These are phyloP conservation scores for Pyrenochaeta sp. DNA, from an alignment of 2,329 filamentous ascomycete genomes.

Conservation along the genomic window DNA sequence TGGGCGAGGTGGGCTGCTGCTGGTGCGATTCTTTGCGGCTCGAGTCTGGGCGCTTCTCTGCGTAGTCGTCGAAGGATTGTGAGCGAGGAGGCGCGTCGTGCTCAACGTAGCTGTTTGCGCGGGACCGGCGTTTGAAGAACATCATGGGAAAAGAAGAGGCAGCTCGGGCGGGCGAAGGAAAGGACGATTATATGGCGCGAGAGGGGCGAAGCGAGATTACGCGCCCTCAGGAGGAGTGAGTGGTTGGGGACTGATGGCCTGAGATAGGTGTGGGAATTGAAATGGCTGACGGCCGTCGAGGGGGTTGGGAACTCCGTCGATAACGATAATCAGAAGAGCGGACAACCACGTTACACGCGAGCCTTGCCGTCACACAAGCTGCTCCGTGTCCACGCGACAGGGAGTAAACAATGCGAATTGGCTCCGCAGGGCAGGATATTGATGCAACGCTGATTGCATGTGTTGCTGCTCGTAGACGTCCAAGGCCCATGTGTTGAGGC, in stretches of 20 bases:
- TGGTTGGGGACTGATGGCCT: slow-evolving; percentile 22
- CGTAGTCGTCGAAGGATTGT: slow-evolving; percentile 51
- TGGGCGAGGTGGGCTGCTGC: slow-evolving; percentile 37
- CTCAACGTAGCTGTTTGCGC: slow-evolving; percentile 59
- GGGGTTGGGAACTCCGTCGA: slow-evolving; percentile 23
- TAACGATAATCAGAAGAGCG: not conserved
- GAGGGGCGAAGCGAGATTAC: slow-evolving; percentile 25
- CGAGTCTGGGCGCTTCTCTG: slow-evolving; percentile 51
- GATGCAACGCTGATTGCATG: not conserved
- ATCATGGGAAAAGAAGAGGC: slow-evolving; percentile 46
- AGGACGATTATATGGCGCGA: slow-evolving; percentile 34
- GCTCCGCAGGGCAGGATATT: not conserved
- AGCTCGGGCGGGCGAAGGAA: slow-evolving; percentile 24
- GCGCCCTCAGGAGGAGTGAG: slow-evolving; percentile 19
- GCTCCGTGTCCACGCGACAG: not conserved
- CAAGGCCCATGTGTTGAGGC: too few relatives aligned
- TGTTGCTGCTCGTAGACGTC: not conserved
- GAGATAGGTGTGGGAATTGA: slow-evolving; percentile 17
- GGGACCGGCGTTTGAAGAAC: slow-evolving; percentile 61
- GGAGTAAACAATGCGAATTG: slow-evolving; percentile 7
- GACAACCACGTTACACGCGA: slow-evolving; percentile 9
- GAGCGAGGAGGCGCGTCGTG: slow-evolving; percentile 53
- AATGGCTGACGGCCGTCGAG: slow-evolving; percentile 24
- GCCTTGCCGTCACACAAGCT: slow-evolving; percentile 4
- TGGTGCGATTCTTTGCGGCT: slow-evolving; percentile 48